phyloP scores from a whole-genome alignment of 2,329 filamentous ascomycete species.

The Botrytis pseudocinerea region DNA sequence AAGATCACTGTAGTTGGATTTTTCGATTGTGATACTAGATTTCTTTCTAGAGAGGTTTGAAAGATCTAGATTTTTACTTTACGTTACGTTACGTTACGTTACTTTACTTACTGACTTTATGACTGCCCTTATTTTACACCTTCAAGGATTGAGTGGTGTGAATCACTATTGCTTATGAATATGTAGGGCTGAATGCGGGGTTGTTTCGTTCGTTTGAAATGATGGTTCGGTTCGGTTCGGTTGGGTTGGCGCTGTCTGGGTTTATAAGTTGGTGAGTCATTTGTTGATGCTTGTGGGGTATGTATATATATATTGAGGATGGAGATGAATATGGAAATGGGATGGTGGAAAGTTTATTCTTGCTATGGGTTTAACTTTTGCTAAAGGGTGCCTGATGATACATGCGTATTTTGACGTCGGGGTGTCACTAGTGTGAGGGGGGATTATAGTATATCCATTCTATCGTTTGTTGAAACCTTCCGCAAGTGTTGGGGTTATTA shows the following conservation, averaged over 20 bases:
- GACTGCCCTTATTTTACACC: not conserved
- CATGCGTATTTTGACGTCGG: not conserved
- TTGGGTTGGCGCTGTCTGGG: too few relatives aligned
- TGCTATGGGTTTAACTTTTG: too few relatives aligned
- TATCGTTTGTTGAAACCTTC: not conserved
- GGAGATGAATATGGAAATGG: not conserved
- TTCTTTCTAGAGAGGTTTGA: not conserved
- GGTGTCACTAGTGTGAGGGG: not conserved
- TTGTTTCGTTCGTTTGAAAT: not conserved
- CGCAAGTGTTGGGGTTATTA: rapidly evolving
- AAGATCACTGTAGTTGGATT: not conserved
- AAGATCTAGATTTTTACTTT: not conserved
- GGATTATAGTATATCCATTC: not conserved
- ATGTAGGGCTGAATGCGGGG: not conserved
- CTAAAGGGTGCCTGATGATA: too few relatives aligned
- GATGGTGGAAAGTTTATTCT: not conserved
- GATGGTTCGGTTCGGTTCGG: not conserved
- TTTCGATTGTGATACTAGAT: not conserved
- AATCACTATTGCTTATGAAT: too few relatives aligned
- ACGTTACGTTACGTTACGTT: too few relatives aligned
- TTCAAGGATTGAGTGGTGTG: not conserved
- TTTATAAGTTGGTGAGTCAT: not conserved
- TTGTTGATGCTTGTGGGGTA: not conserved
- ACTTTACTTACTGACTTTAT: not conserved
- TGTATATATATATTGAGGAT: not conserved